Conservation (phyloP, 2,329 filamentous ascomycete species). For the Bipolaris sorokiniana region DNA sequence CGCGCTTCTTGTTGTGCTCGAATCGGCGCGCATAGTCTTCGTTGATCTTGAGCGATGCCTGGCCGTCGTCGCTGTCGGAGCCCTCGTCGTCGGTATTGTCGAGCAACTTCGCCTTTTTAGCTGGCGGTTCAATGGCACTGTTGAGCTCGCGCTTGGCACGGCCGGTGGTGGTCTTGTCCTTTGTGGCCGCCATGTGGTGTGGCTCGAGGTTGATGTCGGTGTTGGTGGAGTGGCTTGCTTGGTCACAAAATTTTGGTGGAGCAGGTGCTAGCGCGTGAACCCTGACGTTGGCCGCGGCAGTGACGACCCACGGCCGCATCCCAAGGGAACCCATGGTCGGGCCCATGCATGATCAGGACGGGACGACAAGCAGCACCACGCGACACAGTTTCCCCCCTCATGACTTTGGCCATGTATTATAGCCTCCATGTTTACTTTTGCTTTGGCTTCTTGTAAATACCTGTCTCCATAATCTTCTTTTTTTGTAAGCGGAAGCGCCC, state of each 20-base stretch:
- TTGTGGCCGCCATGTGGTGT: constrained; percentile 32
- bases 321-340: constrained; percentile 17
- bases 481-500: background rate
- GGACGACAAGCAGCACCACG: constrained; percentile 15
- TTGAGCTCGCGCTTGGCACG: constrained; percentile 33
- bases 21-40: constrained; percentile 87
- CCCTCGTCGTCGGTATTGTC: constrained; percentile 45
- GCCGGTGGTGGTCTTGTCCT: constrained; percentile 32
- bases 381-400: constrained; percentile 8
- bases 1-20: constrained; percentile 96
- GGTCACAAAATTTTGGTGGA: constrained; percentile 33
- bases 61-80: constrained; percentile 35
- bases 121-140: constrained; percentile 31
- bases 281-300: constrained; percentile 30
- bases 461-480: constrained; percentile 1
- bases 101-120: constrained; percentile 47
- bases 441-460: constrained; percentile 13
- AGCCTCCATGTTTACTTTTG: constrained; percentile 26
- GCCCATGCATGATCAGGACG: constrained; percentile 12
- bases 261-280: constrained; percentile 30
- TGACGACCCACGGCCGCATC: constrained; percentile 26
- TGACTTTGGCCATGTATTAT: constrained; percentile 24
- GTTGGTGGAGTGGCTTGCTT: constrained; percentile 6
- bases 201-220: background rate
- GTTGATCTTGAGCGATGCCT: constrained; percentile 74